A percentile compares a stretch with the other conserved stretches of the same genome.
Conservation (phyloP, 192 early-diverging fungal species). For the Lobosporangium transversale region DNA sequence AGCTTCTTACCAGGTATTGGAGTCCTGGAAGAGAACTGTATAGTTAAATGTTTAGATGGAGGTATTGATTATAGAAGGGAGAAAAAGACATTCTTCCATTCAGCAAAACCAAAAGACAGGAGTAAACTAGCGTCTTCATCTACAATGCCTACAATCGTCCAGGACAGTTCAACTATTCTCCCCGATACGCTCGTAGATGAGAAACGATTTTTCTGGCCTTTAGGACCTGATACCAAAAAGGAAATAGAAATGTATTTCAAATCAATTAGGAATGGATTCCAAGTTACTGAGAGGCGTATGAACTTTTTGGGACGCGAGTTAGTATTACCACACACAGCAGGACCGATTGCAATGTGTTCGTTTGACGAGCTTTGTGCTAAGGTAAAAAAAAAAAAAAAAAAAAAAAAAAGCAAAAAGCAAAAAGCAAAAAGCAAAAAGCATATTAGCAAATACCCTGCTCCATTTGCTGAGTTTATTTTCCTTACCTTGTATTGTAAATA, state of each 20-base stretch:
- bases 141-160: constrained; percentile 35
- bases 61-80: constrained; percentile 90
- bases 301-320: constrained; percentile 82
- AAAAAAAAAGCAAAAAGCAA: too few species aligned
- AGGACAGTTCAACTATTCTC: background rate
- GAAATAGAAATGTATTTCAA: constrained; percentile 56
- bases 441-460: too few species aligned
- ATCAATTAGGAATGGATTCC: constrained; percentile 19
- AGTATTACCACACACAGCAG: constrained; percentile 69
- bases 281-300: constrained; percentile 60
- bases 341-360: constrained; percentile 74
- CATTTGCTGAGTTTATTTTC: background rate
- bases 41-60: constrained; percentile 85
- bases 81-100: constrained; percentile 47
- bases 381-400: constrained; percentile 31
- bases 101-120: constrained; percentile 36
- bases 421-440: too few species aligned
- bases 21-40: constrained; percentile 81
- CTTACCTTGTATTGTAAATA: too few species aligned
- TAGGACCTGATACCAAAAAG: constrained; percentile 57
- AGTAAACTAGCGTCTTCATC: constrained; percentile 3
- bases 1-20: constrained; percentile 94
- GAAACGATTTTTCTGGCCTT: constrained; percentile 78
- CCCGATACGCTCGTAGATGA: constrained; percentile 60
- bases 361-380: constrained; percentile 84